phyloP scores from a whole-genome alignment of 176 grass and related monocot genomes.

The Zizania latifolia region DNA sequence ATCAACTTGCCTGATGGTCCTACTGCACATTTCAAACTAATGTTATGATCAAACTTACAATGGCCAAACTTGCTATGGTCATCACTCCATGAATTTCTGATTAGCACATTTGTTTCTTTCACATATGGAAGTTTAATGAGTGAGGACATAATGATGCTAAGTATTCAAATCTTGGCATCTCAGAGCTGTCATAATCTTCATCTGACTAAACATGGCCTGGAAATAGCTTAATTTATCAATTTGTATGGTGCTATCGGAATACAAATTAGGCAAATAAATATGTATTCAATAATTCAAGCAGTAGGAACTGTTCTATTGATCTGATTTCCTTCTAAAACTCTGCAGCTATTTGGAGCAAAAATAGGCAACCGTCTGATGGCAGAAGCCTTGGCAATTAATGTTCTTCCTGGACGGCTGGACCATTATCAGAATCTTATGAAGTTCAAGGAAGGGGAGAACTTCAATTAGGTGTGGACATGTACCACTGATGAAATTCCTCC shows the following conservation, averaged over 20 bases:
- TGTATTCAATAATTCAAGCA: slow-evolving; percentile 7
- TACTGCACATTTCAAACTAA: too few relatives aligned
- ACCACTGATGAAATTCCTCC: not conserved
- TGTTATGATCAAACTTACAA: too few relatives aligned
- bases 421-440: slow-evolving; percentile 92
- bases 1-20: too few relatives aligned
- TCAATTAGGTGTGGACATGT: slow-evolving; percentile 79
- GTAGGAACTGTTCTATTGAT: not conserved
- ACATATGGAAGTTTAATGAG: too few relatives aligned
- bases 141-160: too few relatives aligned
- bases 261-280: not conserved
- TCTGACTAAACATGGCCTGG: not conserved
- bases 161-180: too few relatives aligned
- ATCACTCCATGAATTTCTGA: too few relatives aligned
- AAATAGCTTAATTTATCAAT: slow-evolving; percentile 16
- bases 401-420: slow-evolving; percentile 98
- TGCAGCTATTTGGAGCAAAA: slow-evolving; percentile 88
- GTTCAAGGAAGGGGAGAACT: slow-evolving; percentile 99
- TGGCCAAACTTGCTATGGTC: too few relatives aligned
- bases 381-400: slow-evolving; percentile 95
- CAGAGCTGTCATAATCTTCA: too few relatives aligned
- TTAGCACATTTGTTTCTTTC: too few relatives aligned
- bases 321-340: slow-evolving; percentile 10
- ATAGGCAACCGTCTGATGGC: slow-evolving; percentile 80
- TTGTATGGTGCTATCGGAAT: not conserved